Conservation (phyloP, 352 stramenopile species). For the Phytophthora aleatoria region DNA sequence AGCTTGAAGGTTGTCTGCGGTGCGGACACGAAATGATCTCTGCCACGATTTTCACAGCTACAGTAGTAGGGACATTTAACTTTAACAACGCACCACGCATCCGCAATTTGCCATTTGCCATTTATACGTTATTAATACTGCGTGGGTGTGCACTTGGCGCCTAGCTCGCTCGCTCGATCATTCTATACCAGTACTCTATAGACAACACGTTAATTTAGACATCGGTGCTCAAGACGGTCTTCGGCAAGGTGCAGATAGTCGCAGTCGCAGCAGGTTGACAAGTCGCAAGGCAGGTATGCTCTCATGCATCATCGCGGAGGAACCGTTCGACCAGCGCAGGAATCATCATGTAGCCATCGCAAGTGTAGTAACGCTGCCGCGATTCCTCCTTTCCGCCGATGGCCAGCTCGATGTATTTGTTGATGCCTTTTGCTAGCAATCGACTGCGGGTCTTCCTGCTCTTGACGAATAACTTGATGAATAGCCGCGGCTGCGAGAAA, state of each 20-base stretch:
- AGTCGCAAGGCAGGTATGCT: neutral
- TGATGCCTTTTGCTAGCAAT: constrained; percentile 36
- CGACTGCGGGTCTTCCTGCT: constrained; percentile 34
- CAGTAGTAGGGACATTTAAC: too few species aligned
- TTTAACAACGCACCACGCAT: too few species aligned
- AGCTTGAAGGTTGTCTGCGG: too few species aligned
- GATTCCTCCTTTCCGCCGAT: constrained; percentile 27
- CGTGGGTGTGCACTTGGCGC: too few species aligned
- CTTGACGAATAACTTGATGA: constrained; percentile 41
- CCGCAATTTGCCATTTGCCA: too few species aligned
- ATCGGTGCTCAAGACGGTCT: neutral
- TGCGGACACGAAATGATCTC: too few species aligned
- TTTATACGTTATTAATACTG: neutral
- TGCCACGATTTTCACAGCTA: too few species aligned
- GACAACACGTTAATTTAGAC: constrained; percentile 21
- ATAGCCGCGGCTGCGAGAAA: constrained; percentile 42
- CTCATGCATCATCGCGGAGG: constrained; percentile 34
- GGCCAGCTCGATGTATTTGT: constrained; percentile 39
- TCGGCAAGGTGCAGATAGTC: constrained; percentile 1
- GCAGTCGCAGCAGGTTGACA: constrained; percentile 3
- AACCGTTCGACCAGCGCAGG: constrained; percentile 39
- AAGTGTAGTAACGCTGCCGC: constrained; percentile 28
- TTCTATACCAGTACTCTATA: constrained; percentile 23
- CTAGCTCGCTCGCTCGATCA: constrained; percentile 2
- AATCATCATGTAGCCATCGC: constrained; percentile 39